These are phyloP conservation scores for Castanea crenata DNA, from an alignment of 306 rosid species.

Conservation along the genomic window DNA sequence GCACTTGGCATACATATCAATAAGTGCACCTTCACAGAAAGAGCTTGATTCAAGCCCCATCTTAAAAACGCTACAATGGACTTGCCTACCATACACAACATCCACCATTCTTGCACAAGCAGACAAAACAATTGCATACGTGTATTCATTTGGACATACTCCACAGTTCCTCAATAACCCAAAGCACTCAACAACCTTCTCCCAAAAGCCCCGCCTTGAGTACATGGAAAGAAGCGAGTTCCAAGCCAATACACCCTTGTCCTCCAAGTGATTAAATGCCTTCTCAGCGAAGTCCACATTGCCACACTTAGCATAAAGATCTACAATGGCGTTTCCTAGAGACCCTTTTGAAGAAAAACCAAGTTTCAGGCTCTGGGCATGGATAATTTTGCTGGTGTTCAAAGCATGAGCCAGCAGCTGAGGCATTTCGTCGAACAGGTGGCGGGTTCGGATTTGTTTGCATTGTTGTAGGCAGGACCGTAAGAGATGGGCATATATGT, in stretches of 20 bases:
- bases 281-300: slow-evolving; percentile 38
- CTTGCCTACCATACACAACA: slow-evolving; percentile 42
- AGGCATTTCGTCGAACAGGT: slow-evolving; percentile 41
- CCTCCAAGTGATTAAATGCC: slow-evolving; percentile 48
- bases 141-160: slow-evolving; percentile 50
- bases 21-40: slow-evolving; percentile 55
- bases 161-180: slow-evolving; percentile 27
- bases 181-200: slow-evolving; percentile 36
- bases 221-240: slow-evolving; percentile 62
- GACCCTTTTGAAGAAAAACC: slow-evolving; percentile 43
- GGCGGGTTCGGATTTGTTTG: slow-evolving; percentile 31
- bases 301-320: slow-evolving; percentile 56
- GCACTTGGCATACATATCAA: slow-evolving; percentile 71
- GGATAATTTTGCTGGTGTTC: slow-evolving; percentile 38
- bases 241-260: slow-evolving; percentile 54
- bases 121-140: slow-evolving; percentile 56
- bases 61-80: slow-evolving; percentile 54
- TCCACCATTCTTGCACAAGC: slow-evolving; percentile 50
- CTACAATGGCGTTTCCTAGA: slow-evolving; percentile 52
- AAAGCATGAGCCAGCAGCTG: slow-evolving; percentile 31
- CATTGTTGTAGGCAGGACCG: slow-evolving; percentile 36
- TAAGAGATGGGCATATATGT: slow-evolving; percentile 12
- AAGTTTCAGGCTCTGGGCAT: slow-evolving; percentile 38
- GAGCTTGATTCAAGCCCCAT: slow-evolving; percentile 40
- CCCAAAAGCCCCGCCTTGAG: slow-evolving; percentile 35